phyloP scores from a whole-genome alignment of 345 rosid species.

The Nephelium lappaceum region DNA sequence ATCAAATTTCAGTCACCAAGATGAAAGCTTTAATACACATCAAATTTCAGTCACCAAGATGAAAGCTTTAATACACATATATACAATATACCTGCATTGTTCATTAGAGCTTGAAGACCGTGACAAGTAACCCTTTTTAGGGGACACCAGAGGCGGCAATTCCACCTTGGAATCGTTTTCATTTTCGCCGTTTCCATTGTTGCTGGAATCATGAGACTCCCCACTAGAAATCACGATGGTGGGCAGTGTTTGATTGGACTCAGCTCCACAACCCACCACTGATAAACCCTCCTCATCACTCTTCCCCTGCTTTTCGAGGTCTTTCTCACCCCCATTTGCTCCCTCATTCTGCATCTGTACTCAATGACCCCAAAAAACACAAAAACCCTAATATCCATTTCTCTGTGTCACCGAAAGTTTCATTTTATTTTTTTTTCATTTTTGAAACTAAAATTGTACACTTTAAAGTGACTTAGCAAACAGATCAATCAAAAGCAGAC shows the following conservation, averaged over 20 bases:
- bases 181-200: slow-evolving; percentile 20
- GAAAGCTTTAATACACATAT: neutral
- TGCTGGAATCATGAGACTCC: slow-evolving; percentile 36
- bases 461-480: neutral
- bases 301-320: slow-evolving; percentile 59
- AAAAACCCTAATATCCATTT: slow-evolving; percentile 1
- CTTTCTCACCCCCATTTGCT: slow-evolving; percentile 29
- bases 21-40: neutral
- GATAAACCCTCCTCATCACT: slow-evolving; percentile 23
- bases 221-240: slow-evolving; percentile 55
- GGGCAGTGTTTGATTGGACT: slow-evolving; percentile 24
- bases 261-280: slow-evolving; percentile 22
- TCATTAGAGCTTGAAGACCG: slow-evolving; percentile 63
- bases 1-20: neutral
- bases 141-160: slow-evolving; percentile 29
- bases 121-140: slow-evolving; percentile 55
- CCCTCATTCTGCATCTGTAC: slow-evolving; percentile 51
- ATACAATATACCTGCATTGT: slow-evolving; percentile 64
- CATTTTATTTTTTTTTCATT: neutral
- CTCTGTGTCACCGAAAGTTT: neutral
- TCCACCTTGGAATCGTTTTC: slow-evolving; percentile 35
- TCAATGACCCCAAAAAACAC: slow-evolving; percentile 6
- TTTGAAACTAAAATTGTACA: neutral
- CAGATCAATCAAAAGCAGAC: neutral
- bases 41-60: neutral